Base-by-base conservation (phyloP, 768 basidiomycete species). In the Pholiota conissans region DNA sequence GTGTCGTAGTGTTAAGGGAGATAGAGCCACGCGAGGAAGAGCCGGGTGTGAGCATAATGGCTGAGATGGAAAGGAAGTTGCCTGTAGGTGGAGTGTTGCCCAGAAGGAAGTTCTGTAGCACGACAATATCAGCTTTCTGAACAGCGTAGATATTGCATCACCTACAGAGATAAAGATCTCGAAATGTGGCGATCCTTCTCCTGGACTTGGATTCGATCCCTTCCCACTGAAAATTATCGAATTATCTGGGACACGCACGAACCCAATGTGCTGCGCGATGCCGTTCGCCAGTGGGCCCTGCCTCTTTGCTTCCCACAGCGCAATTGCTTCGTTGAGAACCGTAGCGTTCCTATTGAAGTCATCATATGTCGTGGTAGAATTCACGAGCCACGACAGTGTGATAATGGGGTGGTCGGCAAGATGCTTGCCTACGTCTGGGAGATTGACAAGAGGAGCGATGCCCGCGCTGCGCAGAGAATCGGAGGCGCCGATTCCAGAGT, bases 401-500 rank as follows among this genome's bases (percentile, higher is more conserved):
- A 71, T 52, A 24, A 65, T 56, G 2, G 66, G 56, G 13, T 70
- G 66, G 35, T 73, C 54, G 30, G 42, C 42, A 6, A 54, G 29
- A 11, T 54, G 42, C 32, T 22, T 29, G 18, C 53, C 53, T 14
- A 54, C 53, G 40, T 37, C 53, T 20, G 53, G 53, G 13, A 54
- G 45, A 22, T 34, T 32, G 5, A 69, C 50, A 3, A 69, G 32
- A 7, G 68, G 52, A 6, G 51, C 39, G 37, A 74, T 69, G 2
- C 65, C 65, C 3, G 68, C 54, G 0, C 53, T 24, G 24, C 51
- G 18, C 2, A 73, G 63, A 3, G 40, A 47, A 5, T 50, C 45
- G 9, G 57, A 22, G 27, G 69, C 60, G 16, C 75, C 74, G 51
- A 76, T 72, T 9, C 73, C 73, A 5, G 71, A 72, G n/a, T 69